These are phyloP conservation scores for Tephrocybe rancida DNA, from an alignment of 768 basidiomycete genomes.

Conservation along the genomic window DNA sequence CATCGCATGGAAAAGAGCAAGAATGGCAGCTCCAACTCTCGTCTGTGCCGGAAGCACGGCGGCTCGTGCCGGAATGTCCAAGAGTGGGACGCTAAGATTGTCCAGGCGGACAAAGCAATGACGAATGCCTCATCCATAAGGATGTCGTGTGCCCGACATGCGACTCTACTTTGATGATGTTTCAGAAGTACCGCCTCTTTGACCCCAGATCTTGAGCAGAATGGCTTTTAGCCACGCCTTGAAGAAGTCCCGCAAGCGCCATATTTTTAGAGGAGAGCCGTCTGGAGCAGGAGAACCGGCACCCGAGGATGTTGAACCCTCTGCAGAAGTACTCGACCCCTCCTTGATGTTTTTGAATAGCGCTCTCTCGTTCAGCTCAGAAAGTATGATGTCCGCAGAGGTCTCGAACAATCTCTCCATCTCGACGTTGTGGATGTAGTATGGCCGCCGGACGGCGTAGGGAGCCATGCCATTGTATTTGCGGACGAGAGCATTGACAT, in stretches of 20 bases:
- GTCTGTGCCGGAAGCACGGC: too few relatives aligned
- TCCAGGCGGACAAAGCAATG: too few relatives aligned
- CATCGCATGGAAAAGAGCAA: background rate
- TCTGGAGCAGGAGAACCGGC: background rate
- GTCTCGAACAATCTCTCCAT: conserved; percentile 55
- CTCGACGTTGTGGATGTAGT: conserved; percentile 59
- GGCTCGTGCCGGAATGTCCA: too few relatives aligned
- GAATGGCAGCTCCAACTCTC: background rate
- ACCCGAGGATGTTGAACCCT: background rate
- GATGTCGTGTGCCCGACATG: too few relatives aligned
- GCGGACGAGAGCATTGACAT: conserved; percentile 75
- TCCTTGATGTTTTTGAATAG: background rate
- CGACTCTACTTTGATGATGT: too few relatives aligned
- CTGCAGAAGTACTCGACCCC: background rate
- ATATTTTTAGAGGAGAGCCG: background rate
- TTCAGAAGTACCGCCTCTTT: background rate
- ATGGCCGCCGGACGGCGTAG: conserved; percentile 69
- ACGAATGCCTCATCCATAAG: too few relatives aligned
- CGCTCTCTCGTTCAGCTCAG: conserved; percentile 34
- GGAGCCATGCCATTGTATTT: conserved; percentile 84
- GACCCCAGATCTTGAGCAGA: conserved; percentile 6
- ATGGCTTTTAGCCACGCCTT: conserved; percentile 7
- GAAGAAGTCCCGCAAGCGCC: conserved; percentile 13
- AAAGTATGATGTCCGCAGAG: conserved; percentile 53
- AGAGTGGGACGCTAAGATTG: background rate